Percentiles rank a stretch among this genome's conserved stretches.
These are phyloP conservation scores for Paracorniculantispora psalliotae DNA, from an alignment of 2,329 filamentous ascomycete genomes.

Conservation along the genomic window DNA sequence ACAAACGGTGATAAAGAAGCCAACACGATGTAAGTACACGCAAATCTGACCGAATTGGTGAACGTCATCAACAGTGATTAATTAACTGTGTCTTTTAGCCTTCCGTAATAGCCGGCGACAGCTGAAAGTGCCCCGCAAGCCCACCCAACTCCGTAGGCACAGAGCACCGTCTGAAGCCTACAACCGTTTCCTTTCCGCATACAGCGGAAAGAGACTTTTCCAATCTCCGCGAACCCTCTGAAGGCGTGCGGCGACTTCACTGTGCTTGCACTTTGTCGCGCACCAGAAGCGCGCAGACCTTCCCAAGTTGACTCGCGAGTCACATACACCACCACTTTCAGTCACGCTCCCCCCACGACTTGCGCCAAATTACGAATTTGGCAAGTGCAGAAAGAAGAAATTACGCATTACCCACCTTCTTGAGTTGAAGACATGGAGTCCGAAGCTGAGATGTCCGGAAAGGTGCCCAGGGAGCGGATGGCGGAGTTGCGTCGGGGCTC, in stretches of 20 bases:
- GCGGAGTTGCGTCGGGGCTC: slow-evolving; percentile 5
- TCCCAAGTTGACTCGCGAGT: not conserved
- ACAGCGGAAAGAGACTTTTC: not conserved
- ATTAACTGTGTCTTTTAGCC: not conserved
- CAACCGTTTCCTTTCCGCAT: not conserved
- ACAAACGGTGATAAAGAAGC: too few species aligned
- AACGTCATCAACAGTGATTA: not conserved
- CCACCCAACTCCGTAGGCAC: too few species aligned
- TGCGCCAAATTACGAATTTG: too few species aligned
- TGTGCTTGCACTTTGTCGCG: not conserved
- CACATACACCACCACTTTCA: not conserved
- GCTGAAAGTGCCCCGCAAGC: not conserved
- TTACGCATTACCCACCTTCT: not conserved
- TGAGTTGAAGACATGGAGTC: not conserved
- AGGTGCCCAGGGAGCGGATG: slow-evolving; percentile 10
- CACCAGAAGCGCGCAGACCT: not conserved
- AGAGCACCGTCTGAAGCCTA: not conserved
- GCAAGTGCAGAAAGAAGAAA: too few species aligned
- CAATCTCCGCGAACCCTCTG: not conserved
- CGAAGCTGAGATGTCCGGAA: not conserved
- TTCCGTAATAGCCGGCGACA: not conserved
- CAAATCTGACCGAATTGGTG: not conserved
- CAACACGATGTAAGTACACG: not conserved
- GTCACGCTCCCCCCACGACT: too few species aligned
- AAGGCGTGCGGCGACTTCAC: not conserved